A percentile compares a stretch with the other conserved stretches of the same genome.
Conservation (phyloP, 495 filamentous ascomycete genomes). For the Aspergillus ellipticus region DNA sequence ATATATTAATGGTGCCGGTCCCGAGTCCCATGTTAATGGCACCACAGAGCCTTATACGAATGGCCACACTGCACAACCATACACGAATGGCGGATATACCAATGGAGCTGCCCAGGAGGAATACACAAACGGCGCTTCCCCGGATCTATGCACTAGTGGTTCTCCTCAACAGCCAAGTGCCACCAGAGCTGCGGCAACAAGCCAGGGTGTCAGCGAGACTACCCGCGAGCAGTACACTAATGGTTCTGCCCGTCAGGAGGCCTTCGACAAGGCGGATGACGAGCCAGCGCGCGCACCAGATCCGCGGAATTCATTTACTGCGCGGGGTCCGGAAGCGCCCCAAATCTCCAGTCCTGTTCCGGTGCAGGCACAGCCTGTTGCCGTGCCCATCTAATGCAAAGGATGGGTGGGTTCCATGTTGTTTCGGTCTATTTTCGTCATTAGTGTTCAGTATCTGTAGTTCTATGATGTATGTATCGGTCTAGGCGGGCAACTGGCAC, state of each 20-base stretch:
- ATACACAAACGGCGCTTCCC: not conserved
- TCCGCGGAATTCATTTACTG: not conserved
- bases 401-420: not conserved
- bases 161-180: not conserved
- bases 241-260: not conserved
- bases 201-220: not conserved
- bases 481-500: not conserved
- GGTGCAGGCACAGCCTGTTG: conserved; percentile 7
- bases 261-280: not conserved
- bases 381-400: conserved; percentile 9
- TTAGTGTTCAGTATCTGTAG: conserved; percentile 5
- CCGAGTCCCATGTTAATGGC: not conserved
- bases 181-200: not conserved
- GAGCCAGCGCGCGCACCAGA: not conserved
- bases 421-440: not conserved
- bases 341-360: not conserved
- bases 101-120: not conserved
- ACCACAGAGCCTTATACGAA: not conserved
- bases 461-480: not conserved
- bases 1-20: not conserved
- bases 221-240: not conserved
- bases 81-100: not conserved
- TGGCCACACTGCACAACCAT: not conserved
- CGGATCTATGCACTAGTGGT: not conserved
- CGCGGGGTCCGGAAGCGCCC: not conserved